These are phyloP conservation scores for Escallonia herrerae DNA, from an alignment of 129 eudicot species.

Conservation along the genomic window DNA sequence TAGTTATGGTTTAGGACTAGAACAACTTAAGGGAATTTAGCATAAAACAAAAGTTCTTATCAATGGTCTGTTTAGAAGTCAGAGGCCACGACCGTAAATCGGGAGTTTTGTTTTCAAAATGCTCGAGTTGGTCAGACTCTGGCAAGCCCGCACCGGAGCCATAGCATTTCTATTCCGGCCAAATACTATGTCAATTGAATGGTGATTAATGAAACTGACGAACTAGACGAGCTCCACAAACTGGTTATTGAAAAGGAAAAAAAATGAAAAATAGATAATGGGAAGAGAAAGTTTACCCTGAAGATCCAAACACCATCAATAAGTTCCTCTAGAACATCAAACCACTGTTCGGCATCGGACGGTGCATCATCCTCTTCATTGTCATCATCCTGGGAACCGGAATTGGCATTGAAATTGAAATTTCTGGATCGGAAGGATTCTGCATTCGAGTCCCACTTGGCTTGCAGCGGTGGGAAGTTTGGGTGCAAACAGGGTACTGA, in stretches of 20 bases:
- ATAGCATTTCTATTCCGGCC: neutral
- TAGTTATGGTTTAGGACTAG: too few species aligned
- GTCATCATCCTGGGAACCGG: conserved; percentile 21
- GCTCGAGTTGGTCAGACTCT: too few species aligned
- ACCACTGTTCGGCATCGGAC: conserved; percentile 30
- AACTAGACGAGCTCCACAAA: neutral
- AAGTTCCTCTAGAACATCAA: conserved; percentile 42
- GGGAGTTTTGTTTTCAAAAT: too few species aligned
- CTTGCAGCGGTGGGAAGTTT: conserved; percentile 20
- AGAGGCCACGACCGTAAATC: too few species aligned
- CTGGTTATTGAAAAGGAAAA: neutral
- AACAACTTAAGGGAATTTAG: too few species aligned
- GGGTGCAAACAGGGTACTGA: neutral
- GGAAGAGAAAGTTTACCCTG: conserved; percentile 37
- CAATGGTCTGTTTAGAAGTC: too few species aligned
- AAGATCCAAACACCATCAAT: conserved; percentile 79
- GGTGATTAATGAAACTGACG: neutral
- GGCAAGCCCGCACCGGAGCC: too few species aligned
- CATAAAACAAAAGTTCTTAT: too few species aligned
- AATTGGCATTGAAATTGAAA: conserved; percentile 24
- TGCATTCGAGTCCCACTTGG: conserved; percentile 73
- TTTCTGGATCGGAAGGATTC: conserved; percentile 41
- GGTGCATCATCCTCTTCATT: conserved; percentile 22
- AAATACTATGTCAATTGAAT: neutral
- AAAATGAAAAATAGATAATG: neutral